phyloP scores from a whole-genome alignment of 1,284 basidiomycete genomes.

The Gastroboletus turbinatus region DNA sequence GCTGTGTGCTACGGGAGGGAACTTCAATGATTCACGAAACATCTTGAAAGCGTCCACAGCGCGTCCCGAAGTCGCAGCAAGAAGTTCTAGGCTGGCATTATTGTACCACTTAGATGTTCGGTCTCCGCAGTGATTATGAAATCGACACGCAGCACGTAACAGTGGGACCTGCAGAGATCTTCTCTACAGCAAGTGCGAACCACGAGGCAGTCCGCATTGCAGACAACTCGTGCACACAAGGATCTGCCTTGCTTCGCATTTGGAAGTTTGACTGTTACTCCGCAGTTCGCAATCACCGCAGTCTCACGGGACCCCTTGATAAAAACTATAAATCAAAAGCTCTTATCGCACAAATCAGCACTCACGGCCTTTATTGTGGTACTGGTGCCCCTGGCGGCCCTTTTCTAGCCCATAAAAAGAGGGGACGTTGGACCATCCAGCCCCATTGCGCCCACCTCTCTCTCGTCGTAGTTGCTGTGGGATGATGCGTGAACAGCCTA shows the following conservation, averaged over 20 bases:
- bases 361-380: background rate
- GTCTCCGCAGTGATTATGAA: conserved; percentile 28
- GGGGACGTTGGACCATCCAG: background rate
- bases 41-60: conserved; percentile 1
- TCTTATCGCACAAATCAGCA: conserved; percentile 6
- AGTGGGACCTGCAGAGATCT: too few species aligned
- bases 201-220: background rate
- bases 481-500: background rate
- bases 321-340: background rate
- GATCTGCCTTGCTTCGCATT: too few species aligned
- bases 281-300: too few species aligned
- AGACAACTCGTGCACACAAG: too few species aligned
- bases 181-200: too few species aligned
- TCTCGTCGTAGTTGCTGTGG: background rate
- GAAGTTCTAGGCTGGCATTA: background rate
- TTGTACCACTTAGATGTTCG: background rate
- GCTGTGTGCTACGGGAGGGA: background rate
- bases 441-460: background rate
- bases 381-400: background rate
- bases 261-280: too few species aligned
- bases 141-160: too few species aligned
- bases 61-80: background rate
- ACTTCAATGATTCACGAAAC: background rate
- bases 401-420: conserved; percentile 1
- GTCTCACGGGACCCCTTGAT: background rate